These are phyloP conservation scores for Aspergillus phoenicis DNA, from an alignment of 2,329 filamentous ascomycete species.

Conservation along the genomic window DNA sequence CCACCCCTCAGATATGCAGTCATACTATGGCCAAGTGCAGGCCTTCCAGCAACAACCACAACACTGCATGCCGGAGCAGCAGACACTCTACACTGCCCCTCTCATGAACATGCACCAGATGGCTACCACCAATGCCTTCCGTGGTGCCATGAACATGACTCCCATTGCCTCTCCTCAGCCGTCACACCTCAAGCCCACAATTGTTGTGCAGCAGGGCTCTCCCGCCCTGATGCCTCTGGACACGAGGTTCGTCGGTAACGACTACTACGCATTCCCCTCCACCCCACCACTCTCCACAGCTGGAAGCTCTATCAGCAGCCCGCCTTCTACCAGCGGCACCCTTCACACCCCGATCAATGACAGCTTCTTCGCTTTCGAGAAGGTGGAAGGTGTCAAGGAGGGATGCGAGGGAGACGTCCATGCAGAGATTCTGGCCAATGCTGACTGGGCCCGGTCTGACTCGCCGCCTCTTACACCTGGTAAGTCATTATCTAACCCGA, in stretches of 20 bases:
- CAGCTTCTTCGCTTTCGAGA: conserved; percentile 72
- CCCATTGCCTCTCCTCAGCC: conserved; percentile 75
- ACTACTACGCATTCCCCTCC: conserved; percentile 73
- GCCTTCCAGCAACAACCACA: conserved; percentile 31
- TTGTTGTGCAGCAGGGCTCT: conserved; percentile 64
- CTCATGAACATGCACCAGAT: conserved; percentile 51
- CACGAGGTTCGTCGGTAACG: conserved; percentile 67
- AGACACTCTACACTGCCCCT: conserved; percentile 43
- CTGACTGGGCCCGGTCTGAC: conserved; percentile 74
- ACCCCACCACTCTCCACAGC: conserved; percentile 86
- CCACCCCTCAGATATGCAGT: conserved; percentile 56
- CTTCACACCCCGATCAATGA: conserved; percentile 82
- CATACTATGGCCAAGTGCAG: conserved; percentile 48
- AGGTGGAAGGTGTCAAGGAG: conserved; percentile 69
- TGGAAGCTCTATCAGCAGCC: conserved; percentile 83
- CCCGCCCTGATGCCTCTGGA: conserved; percentile 65
- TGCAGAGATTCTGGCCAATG: conserved; percentile 70
- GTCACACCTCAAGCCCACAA: conserved; percentile 73
- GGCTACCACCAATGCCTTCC: conserved; percentile 45
- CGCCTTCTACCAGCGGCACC: conserved; percentile 72
- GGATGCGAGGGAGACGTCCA: conserved; percentile 70
- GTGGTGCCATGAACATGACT: conserved; percentile 55
- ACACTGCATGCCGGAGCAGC: conserved; percentile 33
- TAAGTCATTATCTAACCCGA: conserved; percentile 55
- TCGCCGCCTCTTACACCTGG: conserved; percentile 90